These are phyloP conservation scores for Cytospora mali DNA, from an alignment of 2,329 filamentous ascomycete species.

Conservation along the genomic window DNA sequence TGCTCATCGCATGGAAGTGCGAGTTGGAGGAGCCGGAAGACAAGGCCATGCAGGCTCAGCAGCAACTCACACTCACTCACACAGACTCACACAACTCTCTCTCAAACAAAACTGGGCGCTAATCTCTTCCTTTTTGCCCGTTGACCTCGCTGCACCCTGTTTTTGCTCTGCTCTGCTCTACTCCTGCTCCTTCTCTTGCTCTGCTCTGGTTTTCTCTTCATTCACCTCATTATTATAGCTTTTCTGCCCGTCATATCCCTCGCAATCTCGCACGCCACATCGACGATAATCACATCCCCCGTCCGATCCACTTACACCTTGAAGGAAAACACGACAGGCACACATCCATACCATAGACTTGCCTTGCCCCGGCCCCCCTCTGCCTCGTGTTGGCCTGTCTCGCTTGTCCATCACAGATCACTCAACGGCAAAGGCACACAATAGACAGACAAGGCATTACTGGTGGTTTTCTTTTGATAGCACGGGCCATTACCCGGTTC, in stretches of 20 bases:
- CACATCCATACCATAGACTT: conserved; percentile 3
- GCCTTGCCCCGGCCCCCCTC: conserved; percentile 6
- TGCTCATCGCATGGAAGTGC: conserved; percentile 9
- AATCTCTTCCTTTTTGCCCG: conserved; percentile 13
- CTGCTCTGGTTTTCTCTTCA: neutral
- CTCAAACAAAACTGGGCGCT: conserved; percentile 22
- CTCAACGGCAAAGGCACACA: conserved; percentile 17
- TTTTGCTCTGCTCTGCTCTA: conserved; percentile 8
- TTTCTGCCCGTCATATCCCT: neutral
- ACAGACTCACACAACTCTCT: neutral
- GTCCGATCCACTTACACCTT: conserved; percentile 8
- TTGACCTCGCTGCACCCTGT: conserved; percentile 18
- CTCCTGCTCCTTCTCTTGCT: neutral
- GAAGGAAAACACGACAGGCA: conserved; percentile 2
- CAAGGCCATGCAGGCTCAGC: neutral
- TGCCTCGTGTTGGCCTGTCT: conserved; percentile 13
- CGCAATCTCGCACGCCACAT: conserved; percentile 8
- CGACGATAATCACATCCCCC: conserved; percentile 8
- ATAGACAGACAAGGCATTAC: too few species aligned
- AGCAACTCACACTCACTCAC: neutral
- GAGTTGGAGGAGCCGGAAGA: conserved; percentile 3
- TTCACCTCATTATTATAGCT: conserved; percentile 2
- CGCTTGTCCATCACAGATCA: conserved; percentile 8
- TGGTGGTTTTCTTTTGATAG: neutral
- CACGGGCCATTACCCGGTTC: conserved; percentile 21